phyloP scores from a whole-genome alignment of 1,284 basidiomycete genomes.

The Termitomyces sp. region DNA sequence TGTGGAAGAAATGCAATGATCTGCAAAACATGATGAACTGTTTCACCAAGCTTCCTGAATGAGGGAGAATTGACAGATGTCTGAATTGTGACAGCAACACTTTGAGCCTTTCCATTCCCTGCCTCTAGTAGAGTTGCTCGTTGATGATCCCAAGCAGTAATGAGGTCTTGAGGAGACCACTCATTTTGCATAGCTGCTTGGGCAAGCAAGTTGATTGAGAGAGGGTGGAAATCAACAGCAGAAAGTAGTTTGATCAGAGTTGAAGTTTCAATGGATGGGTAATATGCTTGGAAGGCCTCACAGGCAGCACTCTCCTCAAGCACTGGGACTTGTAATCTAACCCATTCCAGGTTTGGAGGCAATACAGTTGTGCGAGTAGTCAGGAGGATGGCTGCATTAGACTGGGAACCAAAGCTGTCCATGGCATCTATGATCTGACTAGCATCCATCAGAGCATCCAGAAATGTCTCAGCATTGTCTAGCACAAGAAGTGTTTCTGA shows the following conservation, averaged over 20 bases:
- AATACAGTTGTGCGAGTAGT: constrained; percentile 7
- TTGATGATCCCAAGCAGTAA: constrained; percentile 6
- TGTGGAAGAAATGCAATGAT: constrained; percentile 13
- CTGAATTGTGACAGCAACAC: constrained; percentile 6
- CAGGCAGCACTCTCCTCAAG: constrained; percentile 9
- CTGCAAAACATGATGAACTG: constrained; percentile 1
- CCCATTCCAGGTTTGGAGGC: constrained; percentile 7
- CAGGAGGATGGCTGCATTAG: constrained; percentile 8
- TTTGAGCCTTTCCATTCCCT: constrained; percentile 8
- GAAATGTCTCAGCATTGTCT: constrained; percentile 15
- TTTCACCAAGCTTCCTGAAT: neutral
- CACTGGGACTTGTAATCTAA: constrained; percentile 5
- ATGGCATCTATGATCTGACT: constrained; percentile 8
- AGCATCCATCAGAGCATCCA: constrained; percentile 8
- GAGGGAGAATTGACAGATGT: constrained; percentile 12
- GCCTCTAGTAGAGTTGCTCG: neutral
- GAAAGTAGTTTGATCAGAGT: constrained; percentile 7
- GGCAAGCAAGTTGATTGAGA: constrained; percentile 13
- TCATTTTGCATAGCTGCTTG: constrained; percentile 12
- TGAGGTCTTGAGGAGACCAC: constrained; percentile 8
- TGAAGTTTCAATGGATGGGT: neutral
- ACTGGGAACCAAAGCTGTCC: constrained; percentile 8
- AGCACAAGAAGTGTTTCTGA: constrained; percentile 9
- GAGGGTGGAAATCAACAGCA: constrained; percentile 12
- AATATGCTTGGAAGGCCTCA: constrained; percentile 7